Percentiles rank a stretch among this genome's conserved stretches.
Evolutionary conservation across 2,329 filamentous ascomycete genomes (phyloP).

Genomic region (Ophiocordyceps camponoti-floridani): DNA sequence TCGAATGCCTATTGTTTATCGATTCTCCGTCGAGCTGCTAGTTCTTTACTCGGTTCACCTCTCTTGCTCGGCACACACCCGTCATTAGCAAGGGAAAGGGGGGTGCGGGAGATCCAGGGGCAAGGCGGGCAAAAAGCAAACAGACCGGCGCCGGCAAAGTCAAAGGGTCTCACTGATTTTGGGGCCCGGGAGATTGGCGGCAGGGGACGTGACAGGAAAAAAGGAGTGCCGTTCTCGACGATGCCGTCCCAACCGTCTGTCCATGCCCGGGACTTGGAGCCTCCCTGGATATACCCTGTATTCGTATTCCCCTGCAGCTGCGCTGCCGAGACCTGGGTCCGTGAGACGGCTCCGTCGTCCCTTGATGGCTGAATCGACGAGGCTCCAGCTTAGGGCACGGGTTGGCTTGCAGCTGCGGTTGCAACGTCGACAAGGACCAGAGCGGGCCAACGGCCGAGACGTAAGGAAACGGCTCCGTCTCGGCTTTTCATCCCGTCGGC

Average conservation of each 20-base stretch:
- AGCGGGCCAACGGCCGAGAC: constrained; percentile 9
- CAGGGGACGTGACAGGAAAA: background rate
- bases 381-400: constrained; percentile 6
- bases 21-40: too few relatives aligned
- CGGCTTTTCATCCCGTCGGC: constrained; percentile 6
- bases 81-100: background rate
- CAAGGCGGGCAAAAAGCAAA: background rate
- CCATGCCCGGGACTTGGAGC: background rate
- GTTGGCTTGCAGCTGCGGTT: constrained; percentile 2
- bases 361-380: background rate
- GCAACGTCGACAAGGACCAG: constrained; percentile 10
- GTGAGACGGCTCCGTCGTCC: background rate
- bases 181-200: background rate
- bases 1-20: too few relatives aligned
- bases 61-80: too few relatives aligned
- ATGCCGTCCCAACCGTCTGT: background rate
- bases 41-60: too few relatives aligned
- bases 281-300: too few relatives aligned
- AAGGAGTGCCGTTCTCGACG: background rate
- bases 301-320: background rate
- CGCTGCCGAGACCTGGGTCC: background rate
- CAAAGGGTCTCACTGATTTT: background rate
- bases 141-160: background rate
- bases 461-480: constrained; percentile 1
- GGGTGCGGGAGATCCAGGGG: background rate